Evolutionary conservation across 2,329 filamentous ascomycete genomes (phyloP).

Genomic region (Hymenoscyphus linearis): DNA sequence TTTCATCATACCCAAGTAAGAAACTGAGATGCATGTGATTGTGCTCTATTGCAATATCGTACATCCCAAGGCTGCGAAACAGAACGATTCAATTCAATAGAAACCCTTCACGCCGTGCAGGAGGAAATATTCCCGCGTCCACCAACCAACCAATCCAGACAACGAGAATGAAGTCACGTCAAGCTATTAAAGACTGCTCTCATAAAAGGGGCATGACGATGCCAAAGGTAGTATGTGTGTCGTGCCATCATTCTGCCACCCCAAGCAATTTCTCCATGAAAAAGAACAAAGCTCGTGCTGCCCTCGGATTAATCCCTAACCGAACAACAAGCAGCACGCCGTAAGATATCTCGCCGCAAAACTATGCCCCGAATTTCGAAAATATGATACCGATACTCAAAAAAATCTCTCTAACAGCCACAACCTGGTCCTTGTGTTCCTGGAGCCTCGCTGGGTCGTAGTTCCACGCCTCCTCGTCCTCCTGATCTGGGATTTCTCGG

Average conservation of each 20-base stretch:
- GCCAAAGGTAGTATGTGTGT: slow-evolving; percentile 5
- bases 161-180: slow-evolving; percentile 27
- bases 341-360: slow-evolving; percentile 15
- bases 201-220: slow-evolving; percentile 18
- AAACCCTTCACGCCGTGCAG: slow-evolving; percentile 30
- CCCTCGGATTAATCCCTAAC: slow-evolving; percentile 9
- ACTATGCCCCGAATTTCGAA: slow-evolving; percentile 18
- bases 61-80: slow-evolving; percentile 32
- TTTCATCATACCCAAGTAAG: neutral
- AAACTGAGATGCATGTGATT: slow-evolving; percentile 8
- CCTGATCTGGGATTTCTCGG: slow-evolving; percentile 73
- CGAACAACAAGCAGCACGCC: slow-evolving; percentile 5
- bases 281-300: slow-evolving; percentile 17
- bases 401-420: slow-evolving; percentile 49
- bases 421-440: slow-evolving; percentile 56
- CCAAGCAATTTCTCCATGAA: slow-evolving; percentile 16
- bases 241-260: slow-evolving; percentile 17
- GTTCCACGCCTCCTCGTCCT: slow-evolving; percentile 55
- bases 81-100: slow-evolving; percentile 19
- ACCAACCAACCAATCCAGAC: slow-evolving; percentile 23
- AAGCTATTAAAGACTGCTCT: slow-evolving; percentile 32
- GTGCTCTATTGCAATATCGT: slow-evolving; percentile 34
- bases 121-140: slow-evolving; percentile 21
- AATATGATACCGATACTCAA: slow-evolving; percentile 8
- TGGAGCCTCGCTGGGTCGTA: slow-evolving; percentile 47